Evolutionary conservation across 108 stramenopile genomes (phyloP).

Genomic region (Thalassiosira profunda): DNA sequence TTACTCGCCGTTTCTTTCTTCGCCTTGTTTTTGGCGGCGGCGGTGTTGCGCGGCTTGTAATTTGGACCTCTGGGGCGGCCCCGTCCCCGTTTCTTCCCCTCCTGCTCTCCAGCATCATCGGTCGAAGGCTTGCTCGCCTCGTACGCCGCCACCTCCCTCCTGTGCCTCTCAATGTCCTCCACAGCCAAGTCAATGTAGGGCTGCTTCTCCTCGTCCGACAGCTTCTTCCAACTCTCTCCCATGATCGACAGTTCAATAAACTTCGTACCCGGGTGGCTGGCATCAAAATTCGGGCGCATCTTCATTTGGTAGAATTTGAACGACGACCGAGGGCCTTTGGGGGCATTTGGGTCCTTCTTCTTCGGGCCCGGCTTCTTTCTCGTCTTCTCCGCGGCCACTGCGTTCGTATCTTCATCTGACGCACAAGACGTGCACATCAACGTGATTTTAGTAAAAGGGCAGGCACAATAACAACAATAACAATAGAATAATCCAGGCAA

Average conservation of each 20-base stretch:
- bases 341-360: conserved; percentile 74
- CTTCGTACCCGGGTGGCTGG: conserved; percentile 89
- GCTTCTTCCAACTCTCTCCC: conserved; percentile 91
- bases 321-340: conserved; percentile 81
- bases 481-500: too few species aligned
- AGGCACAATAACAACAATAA: too few species aligned
- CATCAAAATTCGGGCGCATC: conserved; percentile 81
- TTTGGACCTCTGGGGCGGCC: too few species aligned
- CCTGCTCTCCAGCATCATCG: too few species aligned
- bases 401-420: too few species aligned
- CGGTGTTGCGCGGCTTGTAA: too few species aligned
- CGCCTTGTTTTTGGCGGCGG: too few species aligned
- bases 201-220: conserved; percentile 86
- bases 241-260: conserved; percentile 92
- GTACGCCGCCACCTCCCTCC: conserved; percentile 90
- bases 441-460: too few species aligned
- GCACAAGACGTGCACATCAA: too few species aligned
- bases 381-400: too few species aligned
- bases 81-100: too few species aligned
- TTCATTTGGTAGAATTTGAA: conserved; percentile 91
- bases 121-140: conserved; percentile 45
- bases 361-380: conserved; percentile 70
- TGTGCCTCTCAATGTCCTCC: conserved; percentile 90
- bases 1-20: too few species aligned
- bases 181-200: conserved; percentile 88